A percentile compares a stretch with the other conserved stretches of the same genome.
Conservation (phyloP, 768 basidiomycete species). For the Phylloporus sp. region DNA sequence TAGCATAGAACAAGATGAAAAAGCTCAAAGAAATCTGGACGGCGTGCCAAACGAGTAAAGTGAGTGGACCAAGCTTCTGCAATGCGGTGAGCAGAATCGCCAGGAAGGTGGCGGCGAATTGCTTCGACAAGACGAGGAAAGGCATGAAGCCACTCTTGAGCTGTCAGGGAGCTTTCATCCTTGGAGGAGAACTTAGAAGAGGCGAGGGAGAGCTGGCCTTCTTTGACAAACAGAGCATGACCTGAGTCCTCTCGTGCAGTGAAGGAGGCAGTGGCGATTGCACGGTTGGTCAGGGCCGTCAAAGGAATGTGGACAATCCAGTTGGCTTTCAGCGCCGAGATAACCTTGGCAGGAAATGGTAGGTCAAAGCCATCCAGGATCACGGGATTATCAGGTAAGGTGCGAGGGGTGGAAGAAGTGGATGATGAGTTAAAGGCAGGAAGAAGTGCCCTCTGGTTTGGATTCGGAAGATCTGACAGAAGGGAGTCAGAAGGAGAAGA, state of each 20-base stretch:
- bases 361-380: not conserved
- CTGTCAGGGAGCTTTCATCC: not conserved
- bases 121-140: not conserved
- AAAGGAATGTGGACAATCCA: not conserved
- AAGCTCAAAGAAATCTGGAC: not conserved
- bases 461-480: not conserved
- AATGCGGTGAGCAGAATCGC: not conserved
- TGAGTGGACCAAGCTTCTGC: not conserved
- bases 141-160: not conserved
- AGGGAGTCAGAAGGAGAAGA: not conserved
- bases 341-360: not conserved
- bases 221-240: not conserved
- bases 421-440: not conserved
- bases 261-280: not conserved
- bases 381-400: not conserved
- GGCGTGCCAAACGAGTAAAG: not conserved
- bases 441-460: not conserved
- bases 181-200: not conserved
- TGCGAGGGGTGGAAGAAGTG: not conserved
- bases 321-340: not conserved
- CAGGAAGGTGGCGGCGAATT: not conserved
- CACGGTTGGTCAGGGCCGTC: not conserved
- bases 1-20: not conserved
- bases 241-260: not conserved
- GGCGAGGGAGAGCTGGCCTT: not conserved